These are phyloP conservation scores for Neonothopanus nambi DNA, from an alignment of 1,284 basidiomycete species.

Conservation along the genomic window DNA sequence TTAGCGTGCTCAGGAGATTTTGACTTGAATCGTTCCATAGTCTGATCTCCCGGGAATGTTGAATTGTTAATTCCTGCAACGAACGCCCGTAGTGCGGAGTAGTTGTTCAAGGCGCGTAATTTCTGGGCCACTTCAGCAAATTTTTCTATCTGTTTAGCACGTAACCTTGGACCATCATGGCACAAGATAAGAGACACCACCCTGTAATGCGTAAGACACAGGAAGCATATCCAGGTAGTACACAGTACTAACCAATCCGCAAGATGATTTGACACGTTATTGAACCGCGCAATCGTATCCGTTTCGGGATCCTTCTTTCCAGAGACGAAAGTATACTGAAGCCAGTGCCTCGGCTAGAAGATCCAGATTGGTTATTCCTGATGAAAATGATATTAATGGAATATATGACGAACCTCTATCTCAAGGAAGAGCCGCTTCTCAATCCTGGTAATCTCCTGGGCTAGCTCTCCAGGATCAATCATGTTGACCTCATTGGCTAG, in stretches of 20 bases:
- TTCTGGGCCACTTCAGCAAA: slow-evolving; percentile 74
- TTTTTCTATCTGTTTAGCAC: slow-evolving; percentile 75
- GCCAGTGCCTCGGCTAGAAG: slow-evolving; percentile 75
- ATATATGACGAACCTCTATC: slow-evolving; percentile 57
- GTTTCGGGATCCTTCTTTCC: slow-evolving; percentile 62
- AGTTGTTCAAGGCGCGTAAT: slow-evolving; percentile 72
- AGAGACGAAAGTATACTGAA: slow-evolving; percentile 68
- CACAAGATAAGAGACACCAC: slow-evolving; percentile 78
- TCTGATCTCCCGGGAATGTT: slow-evolving; percentile 67
- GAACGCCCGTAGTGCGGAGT: slow-evolving; percentile 77
- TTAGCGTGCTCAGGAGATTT: slow-evolving; percentile 67
- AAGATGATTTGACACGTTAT: slow-evolving; percentile 71
- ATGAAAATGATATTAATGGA: slow-evolving; percentile 1
- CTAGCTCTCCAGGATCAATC: slow-evolving; percentile 62
- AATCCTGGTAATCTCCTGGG: slow-evolving; percentile 75
- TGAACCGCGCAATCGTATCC: slow-evolving; percentile 70
- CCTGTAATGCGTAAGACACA: slow-evolving; percentile 38
- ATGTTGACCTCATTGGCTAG: slow-evolving; percentile 54
- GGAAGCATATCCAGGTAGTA: not conserved
- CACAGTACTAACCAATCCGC: slow-evolving; percentile 63
- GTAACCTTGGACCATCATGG: slow-evolving; percentile 65
- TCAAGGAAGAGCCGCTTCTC: slow-evolving; percentile 63
- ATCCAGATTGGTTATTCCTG: slow-evolving; percentile 2
- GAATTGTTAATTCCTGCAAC: slow-evolving; percentile 82
- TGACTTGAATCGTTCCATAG: slow-evolving; percentile 65